Evolutionary conservation across 2,329 filamentous ascomycete genomes (phyloP).

Genomic region (Paecilomyces fulvus): DNA sequence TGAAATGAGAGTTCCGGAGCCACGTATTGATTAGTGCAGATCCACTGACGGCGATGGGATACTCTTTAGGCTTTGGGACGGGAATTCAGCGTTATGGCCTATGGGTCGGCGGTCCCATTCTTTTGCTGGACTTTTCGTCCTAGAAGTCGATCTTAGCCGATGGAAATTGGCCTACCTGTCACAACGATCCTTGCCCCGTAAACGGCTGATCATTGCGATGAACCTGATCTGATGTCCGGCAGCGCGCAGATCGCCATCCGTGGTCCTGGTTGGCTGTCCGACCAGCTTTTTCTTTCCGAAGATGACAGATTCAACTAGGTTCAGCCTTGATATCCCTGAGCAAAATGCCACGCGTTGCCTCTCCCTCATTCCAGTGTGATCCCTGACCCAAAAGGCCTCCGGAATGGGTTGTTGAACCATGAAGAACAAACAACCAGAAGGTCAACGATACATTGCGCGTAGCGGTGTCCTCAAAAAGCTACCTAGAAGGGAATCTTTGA

Average conservation of each 20-base stretch:
- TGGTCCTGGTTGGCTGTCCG: not conserved
- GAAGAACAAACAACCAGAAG: not conserved
- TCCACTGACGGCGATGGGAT: not conserved
- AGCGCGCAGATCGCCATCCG: conserved; percentile 2
- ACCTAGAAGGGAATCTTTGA: conserved; percentile 13
- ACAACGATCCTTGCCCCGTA: conserved; percentile 25
- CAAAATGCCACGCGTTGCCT: conserved; percentile 1
- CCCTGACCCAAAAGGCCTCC: conserved; percentile 14
- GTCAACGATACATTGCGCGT: not conserved
- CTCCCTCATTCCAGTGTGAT: conserved; percentile 1
- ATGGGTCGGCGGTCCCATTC: not conserved
- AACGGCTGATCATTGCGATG: conserved; percentile 29
- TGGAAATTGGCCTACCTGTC: conserved; percentile 19
- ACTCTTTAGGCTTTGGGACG: not conserved
- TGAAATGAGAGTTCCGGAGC: not conserved
- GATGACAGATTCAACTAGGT: conserved; percentile 8
- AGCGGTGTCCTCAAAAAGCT: conserved; percentile 4
- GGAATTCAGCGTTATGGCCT: not conserved
- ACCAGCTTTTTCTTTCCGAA: not conserved
- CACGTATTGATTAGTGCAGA: conserved; percentile 2
- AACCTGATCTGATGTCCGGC: conserved; percentile 18
- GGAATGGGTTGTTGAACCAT: conserved; percentile 6
- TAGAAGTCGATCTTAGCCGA: not conserved
- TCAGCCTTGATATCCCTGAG: not conserved
- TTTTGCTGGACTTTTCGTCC: not conserved